These are phyloP conservation scores for Aciculosporium take DNA, from an alignment of 2,329 filamentous ascomycete genomes.

Conservation along the genomic window DNA sequence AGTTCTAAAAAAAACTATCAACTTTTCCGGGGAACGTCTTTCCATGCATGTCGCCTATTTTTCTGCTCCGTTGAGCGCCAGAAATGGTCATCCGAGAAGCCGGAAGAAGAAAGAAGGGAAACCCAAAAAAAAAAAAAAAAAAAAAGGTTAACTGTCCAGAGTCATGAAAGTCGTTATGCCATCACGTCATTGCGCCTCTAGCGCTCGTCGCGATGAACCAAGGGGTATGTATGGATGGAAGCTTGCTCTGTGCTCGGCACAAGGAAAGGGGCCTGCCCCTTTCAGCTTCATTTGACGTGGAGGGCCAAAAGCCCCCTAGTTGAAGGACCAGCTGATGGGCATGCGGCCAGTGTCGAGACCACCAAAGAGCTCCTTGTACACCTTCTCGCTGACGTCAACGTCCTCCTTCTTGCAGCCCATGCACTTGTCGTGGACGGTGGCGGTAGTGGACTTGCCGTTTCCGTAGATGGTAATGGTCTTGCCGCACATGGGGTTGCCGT, in stretches of 20 bases:
- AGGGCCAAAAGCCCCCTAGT: constrained; percentile 12
- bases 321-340: constrained; percentile 32
- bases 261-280: background rate
- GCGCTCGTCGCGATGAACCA: background rate
- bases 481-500: constrained; percentile 57
- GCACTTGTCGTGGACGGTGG: constrained; percentile 61
- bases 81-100: background rate
- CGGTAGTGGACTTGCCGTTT: constrained; percentile 43
- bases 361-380: constrained; percentile 40
- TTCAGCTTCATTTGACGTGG: too few species aligned
- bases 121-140: background rate
- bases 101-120: background rate
- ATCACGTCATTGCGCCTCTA: background rate
- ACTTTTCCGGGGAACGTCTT: background rate
- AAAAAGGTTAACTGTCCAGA: background rate
- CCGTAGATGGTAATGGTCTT: constrained; percentile 49
- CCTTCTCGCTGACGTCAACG: constrained; percentile 47
- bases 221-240: too few species aligned
- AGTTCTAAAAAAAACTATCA: background rate
- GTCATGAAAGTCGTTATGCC: constrained; percentile 5
- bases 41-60: background rate
- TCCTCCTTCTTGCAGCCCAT: constrained; percentile 43
- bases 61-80: background rate
- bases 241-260: constrained; percentile 7
- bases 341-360: constrained; percentile 29